Base-by-base conservation (phyloP, 1,284 basidiomycete genomes). In the Ceratobasidium sp. region DNA sequence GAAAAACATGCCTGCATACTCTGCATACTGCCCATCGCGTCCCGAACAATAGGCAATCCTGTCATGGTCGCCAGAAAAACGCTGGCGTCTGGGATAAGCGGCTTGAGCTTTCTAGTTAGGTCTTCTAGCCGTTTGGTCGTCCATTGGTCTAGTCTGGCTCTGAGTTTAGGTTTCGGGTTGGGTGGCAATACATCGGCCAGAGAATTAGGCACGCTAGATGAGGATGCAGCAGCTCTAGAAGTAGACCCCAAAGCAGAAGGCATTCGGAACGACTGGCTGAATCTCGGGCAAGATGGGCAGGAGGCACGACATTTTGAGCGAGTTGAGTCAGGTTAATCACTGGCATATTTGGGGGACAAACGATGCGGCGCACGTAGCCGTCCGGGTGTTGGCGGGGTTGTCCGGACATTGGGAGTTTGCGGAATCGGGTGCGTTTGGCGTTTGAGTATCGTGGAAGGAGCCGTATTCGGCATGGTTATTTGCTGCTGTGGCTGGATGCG, bases 271-370 rank as follows among this genome's bases (percentile, higher is more conserved):
- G 6, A 3, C 28, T n/a, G 39, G 39, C 55, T 23, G n/a, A 45
- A 36, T 36, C 30, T 28, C 30, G 28, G 23, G 23, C 61, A 6
- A 64, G 32, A 50, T 4, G 30, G 46, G 61, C 34, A 64, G 39
- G 30, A 3, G n/a, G 21, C 23, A 32, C 26, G n/a, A 34, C 32
- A 65, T 50, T 65, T 65, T 65, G 48, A 65, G 62, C 55, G 21
- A 64, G 21, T 21, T 14, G 28, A 26, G 3, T 5, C 50, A 18
- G 5, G 3, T 28, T 30, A 53, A 53, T 26, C 21, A n/a, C n/a
- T n/a, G 64, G 32, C 26, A 30, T 45, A 69, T 43, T 21, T 14
- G 39, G 64, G 8, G 21, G 52, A 69, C 52, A 69, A 69, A 69
- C 4, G 64, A 9, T 30, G 43, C 34, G n/a, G 30, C 26, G 9